Base-by-base conservation (phyloP, 345 rosid genomes). In the Brassica nigra region DNA sequence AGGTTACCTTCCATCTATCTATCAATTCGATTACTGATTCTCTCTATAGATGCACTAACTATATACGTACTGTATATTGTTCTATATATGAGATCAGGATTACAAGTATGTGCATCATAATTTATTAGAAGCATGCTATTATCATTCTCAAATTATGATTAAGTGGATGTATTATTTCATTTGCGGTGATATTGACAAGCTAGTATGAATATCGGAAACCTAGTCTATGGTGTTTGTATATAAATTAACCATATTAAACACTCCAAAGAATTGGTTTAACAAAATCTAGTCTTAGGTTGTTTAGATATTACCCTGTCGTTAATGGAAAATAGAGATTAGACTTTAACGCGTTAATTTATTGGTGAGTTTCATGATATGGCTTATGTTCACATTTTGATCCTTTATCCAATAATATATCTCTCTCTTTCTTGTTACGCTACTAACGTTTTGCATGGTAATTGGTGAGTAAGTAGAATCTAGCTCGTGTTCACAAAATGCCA, bases 1-100 rank as follows among this genome's bases (percentile, higher is more conserved):
- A 93, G 97, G 99, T 95, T 57, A 87, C 20, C 52, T 59, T 63
- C 59, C 27, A 39, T 44, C 6, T 80, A 34, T 70, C 36, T 59
- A 15, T 44, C 49, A 16, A 55, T 55, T 44, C 29, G 27, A 57
- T 57, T 12, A 72, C 33, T 31, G 27, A 37, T 37, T 29, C 31
- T 76, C 78, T 57, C 29, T 36, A 37, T 57, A 76, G 39, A 31
- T 12, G 7, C 52, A 66, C 62, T 44, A 11, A 11, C 14, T 16
- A 16, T 15, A 39, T 23, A 44, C 49, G 49, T 37, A 6, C 33
- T 23, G 6, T 2, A 75, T 66, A 18, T 49, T 30, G 3, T 8
- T 14, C 39, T 23, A 55, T 57, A 42, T 37, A 47, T 55, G 66
- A 42, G 4, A 67, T 7, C 42, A 37, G 70, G 42, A 33, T 44